Percentiles rank a stretch among this genome's conserved stretches.
These are phyloP conservation scores for Prunus fruticosa DNA, from an alignment of 306 rosid species.

Conservation along the genomic window DNA sequence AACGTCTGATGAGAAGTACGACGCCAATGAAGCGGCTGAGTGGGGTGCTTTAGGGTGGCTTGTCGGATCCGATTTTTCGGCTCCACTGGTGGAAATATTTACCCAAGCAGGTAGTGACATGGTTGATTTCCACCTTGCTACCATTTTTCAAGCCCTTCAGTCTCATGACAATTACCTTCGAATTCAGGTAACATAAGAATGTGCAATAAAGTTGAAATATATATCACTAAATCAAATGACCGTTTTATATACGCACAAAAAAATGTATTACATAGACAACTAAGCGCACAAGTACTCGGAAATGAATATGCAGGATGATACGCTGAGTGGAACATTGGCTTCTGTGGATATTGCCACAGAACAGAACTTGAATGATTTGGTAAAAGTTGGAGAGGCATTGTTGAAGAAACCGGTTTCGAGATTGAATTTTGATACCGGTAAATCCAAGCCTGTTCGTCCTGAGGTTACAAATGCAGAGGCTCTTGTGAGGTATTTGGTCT, in stretches of 20 bases:
- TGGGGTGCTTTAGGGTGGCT: constrained; percentile 47
- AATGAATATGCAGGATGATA: constrained; percentile 19
- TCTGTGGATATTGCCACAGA: constrained; percentile 25
- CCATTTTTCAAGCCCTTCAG: constrained; percentile 32
- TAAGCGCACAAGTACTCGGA: neutral
- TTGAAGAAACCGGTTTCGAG: constrained; percentile 24
- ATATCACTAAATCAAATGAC: neutral
- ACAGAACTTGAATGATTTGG: constrained; percentile 17
- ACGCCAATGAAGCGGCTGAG: constrained; percentile 30
- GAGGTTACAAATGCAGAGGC: constrained; percentile 23
- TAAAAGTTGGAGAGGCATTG: constrained; percentile 16
- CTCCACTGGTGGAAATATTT: constrained; percentile 34
- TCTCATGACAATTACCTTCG: constrained; percentile 32
- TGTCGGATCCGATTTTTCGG: constrained; percentile 18
- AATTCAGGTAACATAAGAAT: constrained; percentile 25
- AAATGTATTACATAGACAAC: too few species aligned
- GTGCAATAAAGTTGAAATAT: neutral
- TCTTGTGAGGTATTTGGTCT: constrained; percentile 13
- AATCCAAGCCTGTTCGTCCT: neutral
- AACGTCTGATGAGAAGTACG: constrained; percentile 16
- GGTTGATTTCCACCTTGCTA: constrained; percentile 44
- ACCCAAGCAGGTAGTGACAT: constrained; percentile 43
- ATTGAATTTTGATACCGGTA: constrained; percentile 15
- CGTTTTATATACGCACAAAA: neutral
- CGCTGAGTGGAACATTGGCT: neutral